Base-by-base conservation (phyloP, 2,329 filamentous ascomycete species). In the Lachnum nothofagi region DNA sequence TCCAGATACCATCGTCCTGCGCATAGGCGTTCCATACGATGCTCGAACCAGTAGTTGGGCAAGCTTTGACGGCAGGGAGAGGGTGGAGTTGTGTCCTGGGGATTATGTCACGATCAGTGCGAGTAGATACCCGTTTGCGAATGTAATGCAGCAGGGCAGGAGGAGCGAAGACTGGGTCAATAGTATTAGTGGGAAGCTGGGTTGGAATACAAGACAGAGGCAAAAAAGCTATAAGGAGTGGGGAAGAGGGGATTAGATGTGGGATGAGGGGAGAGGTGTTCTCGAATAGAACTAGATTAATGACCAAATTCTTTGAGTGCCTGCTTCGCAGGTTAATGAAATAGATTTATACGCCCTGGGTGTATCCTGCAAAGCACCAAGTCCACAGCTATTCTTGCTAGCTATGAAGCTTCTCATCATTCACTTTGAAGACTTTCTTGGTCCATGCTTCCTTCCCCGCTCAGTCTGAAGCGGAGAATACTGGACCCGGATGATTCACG, bases 61-160 rank as follows among this genome's bases (percentile, higher is more conserved):
- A n/a, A 95, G 89, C 67, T 98, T 98, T 65, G 93, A 98, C 68
- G 93, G 93, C 1, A 80, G 90, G 53, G 89, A 96, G 72, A 82
- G 90, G 70, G 71, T 88, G n/a, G 87, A 93, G 70, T 74, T 93
- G 31, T 67, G 71, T 42, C 85, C 86, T 0, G 88, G 88, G 14
- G 88, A 93, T 68, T 93, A 93, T 65, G 86, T 91, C 4, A 91
- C 87, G 1, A 85, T 93, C 53, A 88, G 85, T 57, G 88, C 88
- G 2, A 88, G 83, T 57, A 72, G 88, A 34, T 91, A 86, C 62
- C 88, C 88, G 0, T 93, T 91, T 67, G 86, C 88, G 0, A 83
- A 79, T 48, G 86, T 91, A 9, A 77, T 89, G 68, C 79, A 83
- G 0, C 75, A 83, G 48, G 84, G 85, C 2, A 69, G 83, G 25